Base-by-base conservation (phyloP, 805 yeast species). In the Kodamaea nitidulidarum region DNA sequence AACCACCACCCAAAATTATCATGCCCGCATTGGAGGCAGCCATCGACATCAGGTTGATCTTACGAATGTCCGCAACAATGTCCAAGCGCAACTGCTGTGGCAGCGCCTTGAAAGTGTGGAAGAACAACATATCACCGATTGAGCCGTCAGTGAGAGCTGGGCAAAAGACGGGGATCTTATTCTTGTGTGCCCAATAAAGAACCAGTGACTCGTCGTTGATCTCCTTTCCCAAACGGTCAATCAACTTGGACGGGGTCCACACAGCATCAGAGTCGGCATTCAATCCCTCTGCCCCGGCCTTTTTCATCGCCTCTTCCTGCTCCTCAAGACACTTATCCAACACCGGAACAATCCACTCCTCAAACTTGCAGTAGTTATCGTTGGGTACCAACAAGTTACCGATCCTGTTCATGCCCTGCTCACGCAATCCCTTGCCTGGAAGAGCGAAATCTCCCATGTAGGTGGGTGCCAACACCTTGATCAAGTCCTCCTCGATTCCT, bases 61-160 rank as follows among this genome's bases (percentile, higher is more conserved):
- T 76, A 55, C 98, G 80, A 54, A 93, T 93, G 63, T 93, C 99
- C 38, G 86, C 84, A 26, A 93, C 98, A 51, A 93, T 81, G 63
- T 93, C 99, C 32, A 93, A 70, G 62, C 95, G 78, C 43, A 95
- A 67, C 56, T 88, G 95, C 51, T 80, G 80, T 33, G 97, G 97
- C 32, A 95, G 83, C 1, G 96, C 76, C 63, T 88, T 88, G 76
- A 88, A 93, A 12, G 99, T 91, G 65, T 93, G 98, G 84, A 93
- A 93, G 60, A 93, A 93, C 44, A 93, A 76, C 99, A 93, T 93
- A 60, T 93, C 99, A 49, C 99, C 99, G 54, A 93, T 85, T 33
- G 96, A 88, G 15, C 99, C 99, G 66, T 93, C 99, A 4, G 99
- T 93, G 42, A 93, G 70, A 2, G 98, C 93, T 15, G 99, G 99